phyloP scores from a whole-genome alignment of 2,329 filamentous ascomycete genomes.

The Dactylellina sp. region DNA sequence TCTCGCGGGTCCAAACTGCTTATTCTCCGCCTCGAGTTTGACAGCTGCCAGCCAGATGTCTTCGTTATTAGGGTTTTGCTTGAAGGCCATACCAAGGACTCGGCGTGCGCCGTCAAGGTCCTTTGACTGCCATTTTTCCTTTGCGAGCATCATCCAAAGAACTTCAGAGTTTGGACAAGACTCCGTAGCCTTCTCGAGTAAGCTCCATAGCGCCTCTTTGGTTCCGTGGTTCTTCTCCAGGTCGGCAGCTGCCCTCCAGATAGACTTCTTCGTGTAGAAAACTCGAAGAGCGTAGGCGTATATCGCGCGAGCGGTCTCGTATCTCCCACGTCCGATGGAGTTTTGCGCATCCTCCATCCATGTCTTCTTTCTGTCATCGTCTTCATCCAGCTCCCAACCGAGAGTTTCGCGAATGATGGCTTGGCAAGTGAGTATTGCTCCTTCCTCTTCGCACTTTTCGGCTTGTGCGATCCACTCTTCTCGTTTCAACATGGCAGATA shows the following conservation, averaged over 20 bases:
- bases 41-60: slow-evolving; percentile 98
- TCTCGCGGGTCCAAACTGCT: slow-evolving; percentile 82
- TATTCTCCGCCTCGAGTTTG: slow-evolving; percentile 92
- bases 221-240: slow-evolving; percentile 89
- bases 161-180: slow-evolving; percentile 91
- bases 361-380: slow-evolving; percentile 93
- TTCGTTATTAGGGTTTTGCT: slow-evolving; percentile 95
- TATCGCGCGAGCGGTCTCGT: slow-evolving; percentile 91
- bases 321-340: slow-evolving; percentile 82
- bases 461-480: slow-evolving; percentile 98
- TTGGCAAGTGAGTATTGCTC: slow-evolving; percentile 84
- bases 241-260: slow-evolving; percentile 92
- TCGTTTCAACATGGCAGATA: slow-evolving; percentile 94
- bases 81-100: slow-evolving; percentile 89
- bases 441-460: slow-evolving; percentile 93
- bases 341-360: slow-evolving; percentile 94
- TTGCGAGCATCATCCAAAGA: slow-evolving; percentile 94
- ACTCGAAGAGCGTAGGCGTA: slow-evolving; percentile 90
- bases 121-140: slow-evolving; percentile 91
- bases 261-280: slow-evolving; percentile 85
- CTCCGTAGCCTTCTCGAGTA: slow-evolving; percentile 92
- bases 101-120: slow-evolving; percentile 86
- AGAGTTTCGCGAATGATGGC: slow-evolving; percentile 93
- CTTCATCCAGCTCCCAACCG: slow-evolving; percentile 91
- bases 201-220: slow-evolving; percentile 82